These are phyloP conservation scores for Cryptococcus neoformans DNA, from an alignment of 1,284 basidiomycete species.

Conservation along the genomic window DNA sequence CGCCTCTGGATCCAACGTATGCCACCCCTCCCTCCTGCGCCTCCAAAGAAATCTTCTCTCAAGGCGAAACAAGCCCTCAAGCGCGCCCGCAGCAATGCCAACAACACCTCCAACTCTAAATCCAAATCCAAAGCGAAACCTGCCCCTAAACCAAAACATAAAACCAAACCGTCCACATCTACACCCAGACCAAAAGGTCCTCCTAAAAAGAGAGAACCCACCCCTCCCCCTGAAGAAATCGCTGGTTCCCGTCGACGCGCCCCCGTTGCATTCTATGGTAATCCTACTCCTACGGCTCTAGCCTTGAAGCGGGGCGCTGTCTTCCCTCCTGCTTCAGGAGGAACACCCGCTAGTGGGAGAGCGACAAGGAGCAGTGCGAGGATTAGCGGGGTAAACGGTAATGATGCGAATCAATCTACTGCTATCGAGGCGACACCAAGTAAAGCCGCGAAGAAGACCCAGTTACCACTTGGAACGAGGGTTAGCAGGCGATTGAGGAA, in stretches of 20 bases:
- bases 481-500: conserved; percentile 32
- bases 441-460: too few relatives aligned
- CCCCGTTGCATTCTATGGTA: conserved; percentile 41
- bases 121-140: conserved; percentile 26
- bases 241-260: conserved; percentile 31
- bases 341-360: conserved; percentile 1
- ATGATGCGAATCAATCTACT: background rate
- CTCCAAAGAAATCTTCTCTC: conserved; percentile 35
- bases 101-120: conserved; percentile 3
- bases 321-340: background rate
- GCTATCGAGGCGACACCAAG: too few relatives aligned
- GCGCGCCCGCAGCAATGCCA: conserved; percentile 7
- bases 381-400: background rate
- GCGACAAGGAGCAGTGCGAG: conserved; percentile 6
- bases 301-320: conserved; percentile 32
- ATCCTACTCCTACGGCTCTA: conserved; percentile 31
- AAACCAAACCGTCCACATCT: conserved; percentile 5
- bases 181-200: conserved; percentile 8
- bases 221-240: background rate
- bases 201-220: background rate
- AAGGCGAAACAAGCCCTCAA: conserved; percentile 37
- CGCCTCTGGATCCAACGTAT: conserved; percentile 56
- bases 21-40: conserved; percentile 33
- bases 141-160: conserved; percentile 14
- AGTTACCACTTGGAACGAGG: conserved; percentile 27